Evolutionary conservation across 768 basidiomycete genomes (phyloP).

Genomic region (Artomyces pyxidatus): DNA sequence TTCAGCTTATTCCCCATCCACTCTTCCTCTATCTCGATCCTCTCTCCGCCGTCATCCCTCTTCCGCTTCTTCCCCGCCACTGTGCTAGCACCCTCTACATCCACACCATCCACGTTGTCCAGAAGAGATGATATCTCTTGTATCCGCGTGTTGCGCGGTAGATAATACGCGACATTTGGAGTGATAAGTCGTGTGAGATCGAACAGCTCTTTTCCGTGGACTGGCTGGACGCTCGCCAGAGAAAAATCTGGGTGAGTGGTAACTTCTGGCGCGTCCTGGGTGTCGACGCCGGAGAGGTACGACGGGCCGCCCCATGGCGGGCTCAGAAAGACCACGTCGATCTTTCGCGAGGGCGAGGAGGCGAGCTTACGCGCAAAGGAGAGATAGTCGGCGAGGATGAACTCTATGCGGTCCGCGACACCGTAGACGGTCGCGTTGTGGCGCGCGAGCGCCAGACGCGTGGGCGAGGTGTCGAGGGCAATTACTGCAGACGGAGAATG

Average conservation of each 20-base stretch:
- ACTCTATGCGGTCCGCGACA: conserved; percentile 91
- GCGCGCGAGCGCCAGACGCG: conserved; percentile 80
- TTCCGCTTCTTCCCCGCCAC: background rate
- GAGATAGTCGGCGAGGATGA: conserved; percentile 80
- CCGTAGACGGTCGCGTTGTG: conserved; percentile 95
- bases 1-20: conserved; percentile 95
- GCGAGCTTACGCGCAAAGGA: conserved; percentile 54
- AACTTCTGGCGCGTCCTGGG: background rate
- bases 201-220: conserved; percentile 82
- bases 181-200: conserved; percentile 62
- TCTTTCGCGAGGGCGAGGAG: conserved; percentile 32
- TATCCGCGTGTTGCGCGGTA: conserved; percentile 76
- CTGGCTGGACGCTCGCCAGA: conserved; percentile 65
- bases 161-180: conserved; percentile 78
- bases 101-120: background rate
- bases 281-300: conserved; percentile 41
- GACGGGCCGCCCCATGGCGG: conserved; percentile 94
- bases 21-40: conserved; percentile 89
- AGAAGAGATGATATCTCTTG: conserved; percentile 60
- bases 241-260: conserved; percentile 48
- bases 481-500: conserved; percentile 54
- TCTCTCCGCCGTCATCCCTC: conserved; percentile 31
- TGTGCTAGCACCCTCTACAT: background rate
- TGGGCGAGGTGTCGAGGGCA: conserved; percentile 80
- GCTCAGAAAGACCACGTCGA: conserved; percentile 89